Evolutionary conservation across 1,139 yeast genomes (phyloP), one percentile per base, ranked within the genome.

Genomic region (Blastobotrys indianensis): DNA sequence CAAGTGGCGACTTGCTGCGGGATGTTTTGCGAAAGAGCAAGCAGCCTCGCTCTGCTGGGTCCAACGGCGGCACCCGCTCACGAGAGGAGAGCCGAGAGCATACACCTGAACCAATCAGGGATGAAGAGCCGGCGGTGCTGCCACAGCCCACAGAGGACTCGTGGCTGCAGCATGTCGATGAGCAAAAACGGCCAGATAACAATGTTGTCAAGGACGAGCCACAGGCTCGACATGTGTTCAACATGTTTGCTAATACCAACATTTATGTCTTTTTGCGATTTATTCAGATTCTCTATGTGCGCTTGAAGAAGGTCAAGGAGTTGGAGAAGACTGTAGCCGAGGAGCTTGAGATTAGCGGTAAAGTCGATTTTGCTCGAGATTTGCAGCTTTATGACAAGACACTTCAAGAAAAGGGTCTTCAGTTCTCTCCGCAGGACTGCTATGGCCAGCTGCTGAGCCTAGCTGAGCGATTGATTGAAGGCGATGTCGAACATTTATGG

Each of bases 401-500:
- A 61, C 72, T 92, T 45, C 85, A 81, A 53, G 94, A 88, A 46
- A 68, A 80, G 75, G 92, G 94, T 1, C 75, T 90, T 45, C 78
- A 79, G 51, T 82, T 90, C 56, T 72, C 72, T 32, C 86, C 87
- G 13, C 81, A 81, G 56, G 71, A 77, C 55, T 84, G 94, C 47
- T 94, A 92, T 63, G 67, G 73, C 34, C 97, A 92, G 65, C 77
- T 88, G 15, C 70, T 92, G 50, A 71, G 70, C 2, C 72, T 92
- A 49, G 77, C 94, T 46, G 88, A 80, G 56, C 77, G 80, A 54
- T 71, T 90, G 45, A 85, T 94, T 54, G 94, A 87, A 58, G 96
- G 95, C 28, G 94, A 88, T 36, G 71, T 92, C 45, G 98, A 92
- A 59, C 95, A 88, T 55, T 95, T 85, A 64, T 84, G 94, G 85